Evolutionary conservation across 805 yeast species (phyloP), one percentile per base, ranked within the genome.

Genomic region (Saturnispora kantuleensis): DNA sequence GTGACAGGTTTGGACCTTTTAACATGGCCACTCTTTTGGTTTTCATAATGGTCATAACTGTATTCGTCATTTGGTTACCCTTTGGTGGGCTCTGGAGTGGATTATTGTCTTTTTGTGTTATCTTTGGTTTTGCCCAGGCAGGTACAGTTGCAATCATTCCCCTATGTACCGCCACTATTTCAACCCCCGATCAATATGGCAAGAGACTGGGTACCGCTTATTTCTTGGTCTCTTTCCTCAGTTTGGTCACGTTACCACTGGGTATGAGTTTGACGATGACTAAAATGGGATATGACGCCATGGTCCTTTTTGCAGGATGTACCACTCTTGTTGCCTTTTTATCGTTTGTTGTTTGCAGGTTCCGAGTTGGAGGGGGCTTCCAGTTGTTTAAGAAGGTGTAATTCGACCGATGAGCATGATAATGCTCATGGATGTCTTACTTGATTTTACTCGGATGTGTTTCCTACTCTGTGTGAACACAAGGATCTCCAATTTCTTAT

Each of bases 141-240:
- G 73, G 83, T 16, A 75, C 81, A 4, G 63, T 83, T 34, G 71
- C 84, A 0, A 55, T 83, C 41, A 73, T 82, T 0, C 87, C 90
- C 0, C 79, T 77, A 3, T 81, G 89, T 49, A 70, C 81, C n/a
- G 74, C 84, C 0, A 73, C 74, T 38, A 76, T 83, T 28, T 74
- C 80, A n/a, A 72, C 70, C 12, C 78, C 81, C 0, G 67, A 70
- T 47, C 75, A 79, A 46, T 81, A 81, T 53, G 90, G 90, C n/a
- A 77, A 75, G 51, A 61, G 81, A 28, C 83, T 78, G 53, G 89
- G 90, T 0, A 73, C 87, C 5, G 73, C 79, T 48, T 81, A 79
- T 57, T 77, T 71, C 47, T 65, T 66, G 42, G 65, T 69, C 32
- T 52, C 62, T 31, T 63, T 77, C 46, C 64, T 71, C 11, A 64